Base-by-base conservation (phyloP, 2,329 filamentous ascomycete species). In the Epichloe elymi region DNA sequence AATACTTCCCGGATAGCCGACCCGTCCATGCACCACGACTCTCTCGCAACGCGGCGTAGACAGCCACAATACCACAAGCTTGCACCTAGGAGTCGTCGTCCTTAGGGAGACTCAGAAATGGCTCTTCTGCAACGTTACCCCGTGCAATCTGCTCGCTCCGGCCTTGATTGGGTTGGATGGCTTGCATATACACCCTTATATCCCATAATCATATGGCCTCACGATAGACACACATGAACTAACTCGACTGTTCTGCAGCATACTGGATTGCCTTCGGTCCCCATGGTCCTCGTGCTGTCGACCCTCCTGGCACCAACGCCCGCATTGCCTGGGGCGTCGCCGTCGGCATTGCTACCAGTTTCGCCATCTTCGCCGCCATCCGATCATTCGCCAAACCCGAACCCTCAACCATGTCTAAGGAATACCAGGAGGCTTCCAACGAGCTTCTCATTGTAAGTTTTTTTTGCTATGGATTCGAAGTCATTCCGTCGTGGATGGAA, bases 191-290 rank as follows among this genome's bases (percentile, higher is more conserved):
- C 19, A 20, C 20, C 7, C 17, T 20, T 26, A 41, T 36, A 10
- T 40, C 6, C 4, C 19, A 8, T 17, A 20, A 17, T 38, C 40
- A 44, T 14, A 42, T 30, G 39, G 37, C 33, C 14, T 46, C 37
- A 36, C 48, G n/a, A 10, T n/a, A 44, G 40, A 43, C 19, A 54
- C 68, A 64, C 71, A 63, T 64, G 57, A 65, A 65, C 48, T 49
- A 43, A 49, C 14, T 8, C 12, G 15, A 61, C 56, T 62, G 60
- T 64, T 61, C 66, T 59, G 64, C 70, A 98, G 93, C 93, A 58
- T 98, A 97, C 82, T 98, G 87, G 85, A 95, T 98, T 66, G 90
- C 93, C 59, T 98, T 98, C 68, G 93, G 93, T 59, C 84, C 90
- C 65, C 93, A 98, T 72, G 93, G 93, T 53, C 93, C 93, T 62